Conservation (phyloP, 106 monocot genomes). For the Dioscorea dumetorum region DNA sequence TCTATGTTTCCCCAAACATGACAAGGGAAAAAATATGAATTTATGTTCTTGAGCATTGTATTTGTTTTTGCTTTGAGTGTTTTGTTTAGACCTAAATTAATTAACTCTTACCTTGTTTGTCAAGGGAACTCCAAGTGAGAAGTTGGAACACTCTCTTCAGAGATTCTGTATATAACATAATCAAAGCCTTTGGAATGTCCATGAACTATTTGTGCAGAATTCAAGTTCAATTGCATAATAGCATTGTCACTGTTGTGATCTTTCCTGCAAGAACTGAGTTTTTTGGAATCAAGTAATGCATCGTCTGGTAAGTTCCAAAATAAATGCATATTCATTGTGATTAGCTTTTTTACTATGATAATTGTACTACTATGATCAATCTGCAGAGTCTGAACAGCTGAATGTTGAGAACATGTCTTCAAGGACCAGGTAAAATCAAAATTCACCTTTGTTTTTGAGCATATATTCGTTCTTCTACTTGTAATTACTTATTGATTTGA, state of each 20-base stretch:
- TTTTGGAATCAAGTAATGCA: constrained; percentile 49
- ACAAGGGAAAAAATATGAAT: no score
- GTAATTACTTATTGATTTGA: background rate
- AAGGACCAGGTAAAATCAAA: constrained; percentile 41
- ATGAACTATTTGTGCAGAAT: no score
- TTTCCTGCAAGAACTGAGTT: constrained; percentile 40
- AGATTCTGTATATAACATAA: no score
- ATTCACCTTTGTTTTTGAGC: background rate
- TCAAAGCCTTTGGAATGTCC: no score
- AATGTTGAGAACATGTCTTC: constrained; percentile 37
- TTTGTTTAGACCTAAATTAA: no score
- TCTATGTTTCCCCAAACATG: no score
- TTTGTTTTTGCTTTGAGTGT: no score
- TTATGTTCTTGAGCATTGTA: no score
- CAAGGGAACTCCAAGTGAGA: no score
- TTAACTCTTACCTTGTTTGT: no score
- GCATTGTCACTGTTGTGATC: background rate
- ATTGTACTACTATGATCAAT: background rate
- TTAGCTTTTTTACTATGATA: background rate
- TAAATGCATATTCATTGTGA: background rate
- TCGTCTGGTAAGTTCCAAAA: constrained; percentile 28
- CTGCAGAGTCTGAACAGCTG: constrained; percentile 24
- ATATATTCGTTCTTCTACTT: background rate
- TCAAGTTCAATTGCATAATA: no score
- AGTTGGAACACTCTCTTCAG: no score